Base-by-base conservation (phyloP, 106 monocot genomes). In the Hemerocallis citrina region DNA sequence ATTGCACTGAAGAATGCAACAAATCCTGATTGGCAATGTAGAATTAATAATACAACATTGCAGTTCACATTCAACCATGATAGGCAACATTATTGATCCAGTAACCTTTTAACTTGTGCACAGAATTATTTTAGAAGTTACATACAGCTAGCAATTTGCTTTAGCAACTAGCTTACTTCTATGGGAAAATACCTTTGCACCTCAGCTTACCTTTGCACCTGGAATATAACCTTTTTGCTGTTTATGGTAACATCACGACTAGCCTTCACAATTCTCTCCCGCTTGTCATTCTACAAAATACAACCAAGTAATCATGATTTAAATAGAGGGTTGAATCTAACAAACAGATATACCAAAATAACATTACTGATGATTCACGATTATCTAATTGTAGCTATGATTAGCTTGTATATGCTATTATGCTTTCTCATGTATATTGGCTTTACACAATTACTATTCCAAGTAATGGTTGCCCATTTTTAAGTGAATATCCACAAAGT, bases 151-250 rank as follows among this genome's bases (percentile, higher is more conserved):
- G 5, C 25, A 24, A 3, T 25, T 25, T 24, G 6, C 22, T 9
- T 0, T 10, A 11, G 25, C 49, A 46, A 46, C 9, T 19, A 29
- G 10, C 29, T 11, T n/a, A n/a, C n/a, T n/a, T n/a, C n/a, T n/a
- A n/a, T n/a, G n/a, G n/a, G n/a, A n/a, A n/a, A n/a, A n/a, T n/a
- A n/a, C n/a, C n/a, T n/a, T n/a, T n/a, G n/a, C n/a, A n/a, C n/a
- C n/a, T n/a, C n/a, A n/a, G n/a, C n/a, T n/a, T 69, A 86, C 94
- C 94, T 89, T 58, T 94, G 94, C 7, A 94, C 86, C 71, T 94
- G 94, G 72, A 94, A 94, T 68, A 94, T 94, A 69, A 89, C 86
- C 62, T 94, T 94, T 63, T 94, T 94, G 78, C 94, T 94, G 68
- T 94, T 86, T 61, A 94, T 85, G n/a, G 94, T 94, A 35, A 94